These are phyloP conservation scores for Scenedesmus sp. DNA, from an alignment of 163 green algal species.

Conservation along the genomic window DNA sequence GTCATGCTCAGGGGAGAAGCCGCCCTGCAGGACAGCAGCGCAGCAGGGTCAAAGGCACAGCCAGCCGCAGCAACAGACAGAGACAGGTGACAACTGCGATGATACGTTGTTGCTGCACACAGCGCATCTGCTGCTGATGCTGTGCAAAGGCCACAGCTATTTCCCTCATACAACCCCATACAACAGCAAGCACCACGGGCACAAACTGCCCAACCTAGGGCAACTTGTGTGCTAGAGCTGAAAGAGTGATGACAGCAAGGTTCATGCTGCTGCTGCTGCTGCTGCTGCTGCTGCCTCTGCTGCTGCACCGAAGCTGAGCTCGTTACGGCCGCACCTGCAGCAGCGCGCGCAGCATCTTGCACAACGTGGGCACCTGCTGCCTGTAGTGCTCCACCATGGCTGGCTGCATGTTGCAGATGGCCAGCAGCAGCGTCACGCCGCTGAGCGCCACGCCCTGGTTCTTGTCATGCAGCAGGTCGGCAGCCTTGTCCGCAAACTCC, in stretches of 20 bases:
- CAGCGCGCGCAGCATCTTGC: slow-evolving; percentile 77
- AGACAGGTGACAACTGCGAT: background rate
- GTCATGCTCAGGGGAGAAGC: slow-evolving; percentile 89
- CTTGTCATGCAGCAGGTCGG: slow-evolving; percentile 83
- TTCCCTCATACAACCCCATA: background rate
- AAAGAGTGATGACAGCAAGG: too few species aligned
- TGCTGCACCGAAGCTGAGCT: background rate
- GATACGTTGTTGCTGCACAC: background rate
- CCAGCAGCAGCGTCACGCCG: slow-evolving; percentile 87
- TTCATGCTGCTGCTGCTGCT: background rate
- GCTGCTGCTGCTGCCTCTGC: background rate
- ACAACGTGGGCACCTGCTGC: slow-evolving; percentile 77
- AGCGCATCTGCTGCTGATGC: background rate
- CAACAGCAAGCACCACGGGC: background rate
- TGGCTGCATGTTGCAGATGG: slow-evolving; percentile 62
- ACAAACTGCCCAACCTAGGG: too few species aligned
- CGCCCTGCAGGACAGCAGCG: slow-evolving; percentile 46
- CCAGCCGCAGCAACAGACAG: background rate
- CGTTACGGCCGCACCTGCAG: slow-evolving; percentile 52
- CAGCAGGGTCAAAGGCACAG: background rate
- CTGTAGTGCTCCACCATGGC: slow-evolving; percentile 64
- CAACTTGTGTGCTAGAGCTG: too few species aligned
- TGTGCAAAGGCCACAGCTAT: background rate
- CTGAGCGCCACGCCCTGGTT: slow-evolving; percentile 94
- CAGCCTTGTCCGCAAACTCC: slow-evolving; percentile 82